Evolutionary conservation across 192 early-diverging fungal genomes (phyloP).

Genomic region (Backusella australiensis): DNA sequence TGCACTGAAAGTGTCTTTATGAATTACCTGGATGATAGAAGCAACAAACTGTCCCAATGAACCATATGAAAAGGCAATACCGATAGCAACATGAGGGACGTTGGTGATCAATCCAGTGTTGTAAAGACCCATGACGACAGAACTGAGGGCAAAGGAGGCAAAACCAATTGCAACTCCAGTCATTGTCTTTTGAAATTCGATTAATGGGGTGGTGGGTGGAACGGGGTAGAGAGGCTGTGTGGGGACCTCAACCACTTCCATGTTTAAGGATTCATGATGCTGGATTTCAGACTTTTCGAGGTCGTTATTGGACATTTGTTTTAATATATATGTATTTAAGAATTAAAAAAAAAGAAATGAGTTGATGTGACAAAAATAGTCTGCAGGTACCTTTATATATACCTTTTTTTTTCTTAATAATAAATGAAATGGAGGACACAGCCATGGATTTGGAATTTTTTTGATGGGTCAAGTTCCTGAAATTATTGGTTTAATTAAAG

Average conservation of each 20-base stretch:
- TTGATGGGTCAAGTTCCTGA: not conserved
- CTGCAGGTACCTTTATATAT: not conserved
- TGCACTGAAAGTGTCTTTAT: conserved; percentile 17
- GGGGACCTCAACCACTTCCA: not conserved
- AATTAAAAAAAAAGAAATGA: not conserved
- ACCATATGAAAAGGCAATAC: conserved; percentile 11
- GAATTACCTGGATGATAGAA: not conserved
- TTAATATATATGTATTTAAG: not conserved
- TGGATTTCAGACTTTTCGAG: conserved; percentile 14
- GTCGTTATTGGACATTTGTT: not conserved
- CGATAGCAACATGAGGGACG: conserved; percentile 15
- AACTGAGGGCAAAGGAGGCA: conserved; percentile 7
- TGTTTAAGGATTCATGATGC: conserved; percentile 8
- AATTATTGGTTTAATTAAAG: not conserved
- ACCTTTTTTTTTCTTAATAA: not conserved
- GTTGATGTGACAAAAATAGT: not conserved
- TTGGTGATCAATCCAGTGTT: conserved; percentile 1
- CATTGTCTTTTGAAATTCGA: not conserved
- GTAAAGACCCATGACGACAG: conserved; percentile 13
- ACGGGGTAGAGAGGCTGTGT: not conserved
- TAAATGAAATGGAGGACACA: not conserved
- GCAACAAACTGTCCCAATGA: conserved; percentile 16
- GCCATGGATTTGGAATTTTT: not conserved
- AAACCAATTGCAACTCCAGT: conserved; percentile 15
- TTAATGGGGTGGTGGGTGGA: not conserved